Evolutionary conservation across 768 basidiomycete species (phyloP), one percentile per base, ranked within the genome.

Genomic region (Fibroporia radiculosa): DNA sequence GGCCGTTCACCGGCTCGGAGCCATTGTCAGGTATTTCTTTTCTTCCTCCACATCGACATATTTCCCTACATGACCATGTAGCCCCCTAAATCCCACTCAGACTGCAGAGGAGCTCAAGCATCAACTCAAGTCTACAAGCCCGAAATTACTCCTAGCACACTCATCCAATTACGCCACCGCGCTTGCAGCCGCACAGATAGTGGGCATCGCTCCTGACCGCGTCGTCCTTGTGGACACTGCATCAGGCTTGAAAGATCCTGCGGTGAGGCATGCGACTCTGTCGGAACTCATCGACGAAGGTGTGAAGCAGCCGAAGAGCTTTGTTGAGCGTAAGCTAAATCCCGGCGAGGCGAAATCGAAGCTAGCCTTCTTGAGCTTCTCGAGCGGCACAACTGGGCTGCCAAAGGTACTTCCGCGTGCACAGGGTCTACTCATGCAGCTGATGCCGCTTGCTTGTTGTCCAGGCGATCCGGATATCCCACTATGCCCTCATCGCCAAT

Each of bases 331-430:
- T 19, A 66, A 53, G 29, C 62, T 88, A 19, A 60, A 48, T 1
- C 68, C 70, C 0, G 80, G 81, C 1, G 85, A 87, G 59, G 82
- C 65, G 18, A 81, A 68, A 59, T 78, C 73, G 4, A 88, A 84
- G 56, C 56, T 87, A 14, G 85, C 85, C 0, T 78, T 86, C 48
- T 62, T 85, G 29, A 80, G 71, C 57, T 87, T 86, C 55, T 85
- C 83, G 0, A 84, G 82, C 19, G 82, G 82, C 22, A 88, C 85
- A 0, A 88, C 85, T 1, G 85, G 85, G 0, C 74, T 68, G 48
- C 84, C 85, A 0, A 84, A 88, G 74, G 80, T 78, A 43, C n/a
- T 48, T 12, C 5, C 6, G 10, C 19, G 12, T 16, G 4, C 14
- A 12, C 6, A 13, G 3, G 3, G n/a, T 10, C 19, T 36, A 1